Evolutionary conservation across 2,329 filamentous ascomycete genomes (phyloP), one percentile per base, ranked within the genome.

Genomic region (Nemania diffusa): DNA sequence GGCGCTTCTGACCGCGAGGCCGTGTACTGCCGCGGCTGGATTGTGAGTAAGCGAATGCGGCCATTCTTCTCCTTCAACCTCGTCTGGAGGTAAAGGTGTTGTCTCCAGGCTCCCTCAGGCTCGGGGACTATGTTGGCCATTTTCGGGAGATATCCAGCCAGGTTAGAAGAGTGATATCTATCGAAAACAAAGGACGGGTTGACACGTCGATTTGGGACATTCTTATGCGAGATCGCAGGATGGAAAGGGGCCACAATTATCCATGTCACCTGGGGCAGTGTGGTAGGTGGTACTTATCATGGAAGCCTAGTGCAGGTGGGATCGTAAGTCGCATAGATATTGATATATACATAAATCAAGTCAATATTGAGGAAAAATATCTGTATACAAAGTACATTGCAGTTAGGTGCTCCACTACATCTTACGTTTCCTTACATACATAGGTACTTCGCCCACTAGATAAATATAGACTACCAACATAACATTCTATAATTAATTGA

Each of bases 21-120:
- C 1, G 67, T 52, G 61, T 73, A 70, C 24, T 71, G 62, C 15
- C 68, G 70, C 15, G 72, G 63, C 13, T 74, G 71, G 8, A 74
- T 71, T 3, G 72, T 74, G 32, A 74, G 71, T 27, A 74, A 59
- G 26, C 72, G 71, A 13, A 73, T 69, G 53, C 70, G 66, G 29
- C 72, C 71, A 27, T 72, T 74, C 22, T 26, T 64, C 58, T 69
- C 65, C 57, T 69, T 73, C 22, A 74, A 42, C 27, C 68, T 62
- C 9, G 71, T 70, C 34, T 74, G 72, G 17, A 66, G 70, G 52
- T 74, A 74, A 20, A 74, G 65, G 20, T 72, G 72, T 26, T 68
- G 57, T 56, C 72, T 69, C 72, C 72, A 74, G 44, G 27, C 44
- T 5, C 9, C 34, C 9, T 65, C 62, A 32, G 53, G 3, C 5